Evolutionary conservation across 306 rosid genomes (phyloP).

Genomic region (Inga oerstediana): DNA sequence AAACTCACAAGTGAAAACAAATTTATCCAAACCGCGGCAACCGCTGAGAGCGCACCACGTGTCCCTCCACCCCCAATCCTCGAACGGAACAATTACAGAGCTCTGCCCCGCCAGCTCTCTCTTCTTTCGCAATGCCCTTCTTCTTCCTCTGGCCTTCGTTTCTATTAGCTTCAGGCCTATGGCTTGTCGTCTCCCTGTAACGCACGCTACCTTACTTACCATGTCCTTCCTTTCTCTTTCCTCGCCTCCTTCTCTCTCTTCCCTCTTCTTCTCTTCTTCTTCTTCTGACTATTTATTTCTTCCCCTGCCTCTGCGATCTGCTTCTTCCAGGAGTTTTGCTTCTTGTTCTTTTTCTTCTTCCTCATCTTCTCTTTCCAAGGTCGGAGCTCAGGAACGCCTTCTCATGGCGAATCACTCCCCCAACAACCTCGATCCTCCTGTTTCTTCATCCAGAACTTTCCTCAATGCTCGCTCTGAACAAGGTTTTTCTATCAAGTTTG

Average conservation of each 20-base stretch:
- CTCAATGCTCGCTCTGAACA: constrained; percentile 3
- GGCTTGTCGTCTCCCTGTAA: neutral
- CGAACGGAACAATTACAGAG: neutral
- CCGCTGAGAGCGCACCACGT: neutral
- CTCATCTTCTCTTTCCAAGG: neutral
- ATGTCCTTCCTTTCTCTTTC: neutral
- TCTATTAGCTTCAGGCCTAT: neutral
- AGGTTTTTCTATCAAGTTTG: neutral
- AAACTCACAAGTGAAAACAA: neutral
- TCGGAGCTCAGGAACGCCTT: neutral
- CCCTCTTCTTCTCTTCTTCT: neutral
- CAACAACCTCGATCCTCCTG: neutral
- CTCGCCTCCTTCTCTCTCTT: neutral
- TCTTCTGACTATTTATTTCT: neutral
- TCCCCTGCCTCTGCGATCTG: neutral
- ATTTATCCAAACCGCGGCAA: neutral
- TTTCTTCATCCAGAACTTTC: neutral
- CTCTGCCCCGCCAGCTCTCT: neutral
- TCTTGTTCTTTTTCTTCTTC: neutral
- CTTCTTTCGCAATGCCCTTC: neutral
- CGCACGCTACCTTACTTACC: neutral
- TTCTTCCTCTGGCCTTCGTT: neutral
- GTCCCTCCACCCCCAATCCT: neutral
- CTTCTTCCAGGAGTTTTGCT: neutral
- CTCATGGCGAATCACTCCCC: neutral